phyloP scores from a whole-genome alignment of 2,329 filamentous ascomycete species.

The Penicillium corylophilum region DNA sequence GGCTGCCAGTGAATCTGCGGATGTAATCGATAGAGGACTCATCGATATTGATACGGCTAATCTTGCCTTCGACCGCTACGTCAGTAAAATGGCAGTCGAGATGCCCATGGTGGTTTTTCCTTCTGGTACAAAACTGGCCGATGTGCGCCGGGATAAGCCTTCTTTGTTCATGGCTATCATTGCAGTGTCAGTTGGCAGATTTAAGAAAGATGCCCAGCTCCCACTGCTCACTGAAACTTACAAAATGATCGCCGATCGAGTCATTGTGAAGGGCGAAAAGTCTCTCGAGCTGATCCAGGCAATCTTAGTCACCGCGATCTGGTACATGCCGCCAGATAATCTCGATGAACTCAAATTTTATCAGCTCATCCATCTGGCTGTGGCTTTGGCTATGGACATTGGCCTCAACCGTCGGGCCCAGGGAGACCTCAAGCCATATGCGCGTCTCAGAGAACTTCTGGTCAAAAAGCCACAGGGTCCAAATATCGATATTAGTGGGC shows the following conservation, averaged over 20 bases:
- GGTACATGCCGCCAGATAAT: conserved; percentile 81
- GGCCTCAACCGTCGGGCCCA: conserved; percentile 64
- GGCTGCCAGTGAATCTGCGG: conserved; percentile 36
- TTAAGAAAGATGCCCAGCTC: conserved; percentile 58
- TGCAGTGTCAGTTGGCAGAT: conserved; percentile 52
- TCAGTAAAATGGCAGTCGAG: conserved; percentile 53
- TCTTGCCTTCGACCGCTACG: conserved; percentile 59
- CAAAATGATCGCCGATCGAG: conserved; percentile 69
- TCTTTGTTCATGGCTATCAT: conserved; percentile 60
- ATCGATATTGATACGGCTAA: conserved; percentile 53
- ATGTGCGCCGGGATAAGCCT: conserved; percentile 59
- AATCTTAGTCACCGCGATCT: conserved; percentile 71
- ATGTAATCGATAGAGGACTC: conserved; percentile 52
- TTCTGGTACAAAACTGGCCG: conserved; percentile 52
- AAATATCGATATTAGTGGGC: conserved; percentile 49
- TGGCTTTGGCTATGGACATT: conserved; percentile 79
- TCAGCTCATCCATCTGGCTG: conserved; percentile 77
- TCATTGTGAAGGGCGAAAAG: conserved; percentile 75
- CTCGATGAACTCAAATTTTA: conserved; percentile 89
- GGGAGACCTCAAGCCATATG: conserved; percentile 32
- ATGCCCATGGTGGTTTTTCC: conserved; percentile 61
- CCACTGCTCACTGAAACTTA: conserved; percentile 68
- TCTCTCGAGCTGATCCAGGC: conserved; percentile 80
- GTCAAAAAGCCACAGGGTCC: conserved; percentile 33
- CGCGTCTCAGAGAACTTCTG: conserved; percentile 40